Percentiles rank a stretch among this genome's conserved stretches.
phyloP scores from a whole-genome alignment of 371 early-diverging fungal species.

The Syncephalastrum contaminatum region DNA sequence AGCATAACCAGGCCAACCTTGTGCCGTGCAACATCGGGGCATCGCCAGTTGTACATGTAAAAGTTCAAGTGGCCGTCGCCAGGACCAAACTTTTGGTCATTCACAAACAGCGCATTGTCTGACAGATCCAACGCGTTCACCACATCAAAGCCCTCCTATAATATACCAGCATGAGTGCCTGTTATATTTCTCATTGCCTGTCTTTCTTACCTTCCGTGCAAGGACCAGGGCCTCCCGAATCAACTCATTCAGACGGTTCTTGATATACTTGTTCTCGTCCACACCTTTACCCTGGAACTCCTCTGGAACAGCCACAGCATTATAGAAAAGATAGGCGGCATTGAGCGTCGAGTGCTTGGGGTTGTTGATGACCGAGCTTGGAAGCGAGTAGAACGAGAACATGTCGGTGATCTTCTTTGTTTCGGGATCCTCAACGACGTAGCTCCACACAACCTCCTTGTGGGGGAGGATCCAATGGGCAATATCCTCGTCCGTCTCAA shows the following conservation, averaged over 20 bases:
- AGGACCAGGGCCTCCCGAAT: constrained; percentile 76
- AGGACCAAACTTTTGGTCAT: constrained; percentile 85
- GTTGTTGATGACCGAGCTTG: constrained; percentile 84
- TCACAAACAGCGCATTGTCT: constrained; percentile 76
- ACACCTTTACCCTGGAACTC: constrained; percentile 33
- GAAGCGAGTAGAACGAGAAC: constrained; percentile 91
- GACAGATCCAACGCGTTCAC: constrained; percentile 89
- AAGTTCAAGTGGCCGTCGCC: constrained; percentile 95
- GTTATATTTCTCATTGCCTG: not conserved
- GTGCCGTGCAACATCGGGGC: constrained; percentile 59
- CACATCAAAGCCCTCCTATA: constrained; percentile 76
- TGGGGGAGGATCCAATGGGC: constrained; percentile 89
- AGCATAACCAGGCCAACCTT: constrained; percentile 90
- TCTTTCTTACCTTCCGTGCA: constrained; percentile 62
- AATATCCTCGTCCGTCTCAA: constrained; percentile 82
- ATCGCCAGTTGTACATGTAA: constrained; percentile 94
- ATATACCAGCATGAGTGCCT: not conserved
- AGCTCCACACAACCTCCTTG: constrained; percentile 85
- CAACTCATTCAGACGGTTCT: constrained; percentile 55
- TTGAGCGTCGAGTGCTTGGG: constrained; percentile 75
- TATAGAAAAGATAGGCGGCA: constrained; percentile 94
- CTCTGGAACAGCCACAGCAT: constrained; percentile 64
- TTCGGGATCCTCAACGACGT: constrained; percentile 81
- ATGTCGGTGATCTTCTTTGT: constrained; percentile 77
- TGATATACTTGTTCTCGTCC: constrained; percentile 43